Conservation (phyloP, 345 rosid genomes). For the Citrus glauca region DNA sequence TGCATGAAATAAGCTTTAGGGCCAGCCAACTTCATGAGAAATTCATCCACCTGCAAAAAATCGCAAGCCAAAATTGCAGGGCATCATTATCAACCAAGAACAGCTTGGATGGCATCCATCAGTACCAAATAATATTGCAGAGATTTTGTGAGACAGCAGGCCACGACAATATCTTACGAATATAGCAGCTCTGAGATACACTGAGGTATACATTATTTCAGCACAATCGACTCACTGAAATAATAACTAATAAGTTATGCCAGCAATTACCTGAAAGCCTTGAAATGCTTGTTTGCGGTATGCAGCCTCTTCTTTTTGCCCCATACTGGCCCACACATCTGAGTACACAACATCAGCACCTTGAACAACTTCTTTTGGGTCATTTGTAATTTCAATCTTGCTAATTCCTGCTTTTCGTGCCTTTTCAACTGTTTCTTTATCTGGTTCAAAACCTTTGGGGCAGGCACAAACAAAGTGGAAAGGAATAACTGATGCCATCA, state of each 20-base stretch:
- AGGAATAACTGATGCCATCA: conserved; percentile 86
- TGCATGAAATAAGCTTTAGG: conserved; percentile 92
- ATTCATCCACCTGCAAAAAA: conserved; percentile 68
- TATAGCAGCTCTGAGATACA: background rate
- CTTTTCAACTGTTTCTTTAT: conserved; percentile 66
- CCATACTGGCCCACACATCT: conserved; percentile 99
- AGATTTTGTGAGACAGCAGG: background rate
- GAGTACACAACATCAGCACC: conserved; percentile 99
- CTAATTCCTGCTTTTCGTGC: conserved; percentile 72
- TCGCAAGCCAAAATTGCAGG: background rate
- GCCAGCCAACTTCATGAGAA: conserved; percentile 82
- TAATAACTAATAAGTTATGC: background rate
- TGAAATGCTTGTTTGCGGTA: conserved; percentile 68
- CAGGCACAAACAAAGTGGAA: conserved; percentile 95
- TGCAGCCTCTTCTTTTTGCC: conserved; percentile 96
- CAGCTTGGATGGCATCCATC: background rate
- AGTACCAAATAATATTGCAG: background rate
- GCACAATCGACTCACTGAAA: background rate
- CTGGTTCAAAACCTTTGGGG: conserved; percentile 89
- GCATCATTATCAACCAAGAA: background rate
- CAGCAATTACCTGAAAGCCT: conserved; percentile 75
- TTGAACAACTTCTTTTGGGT: conserved; percentile 79
- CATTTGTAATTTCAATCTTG: conserved; percentile 86
- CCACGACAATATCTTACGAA: background rate
- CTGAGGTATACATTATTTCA: background rate